phyloP scores from a whole-genome alignment of 108 stramenopile genomes.

The Pseudonitzschia multistriata region DNA sequence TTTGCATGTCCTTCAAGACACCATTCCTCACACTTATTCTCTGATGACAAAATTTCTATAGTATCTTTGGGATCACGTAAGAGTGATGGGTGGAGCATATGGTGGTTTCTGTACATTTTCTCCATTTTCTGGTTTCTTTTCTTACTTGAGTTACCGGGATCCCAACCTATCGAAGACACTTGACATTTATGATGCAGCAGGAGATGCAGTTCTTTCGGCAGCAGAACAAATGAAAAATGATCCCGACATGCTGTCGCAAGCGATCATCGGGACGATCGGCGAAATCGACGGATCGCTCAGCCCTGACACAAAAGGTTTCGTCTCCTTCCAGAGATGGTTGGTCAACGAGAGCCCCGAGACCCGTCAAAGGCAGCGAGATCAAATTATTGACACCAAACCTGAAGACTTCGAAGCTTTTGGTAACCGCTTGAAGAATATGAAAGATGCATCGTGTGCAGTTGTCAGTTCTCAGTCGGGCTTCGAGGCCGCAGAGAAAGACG shows the following conservation, averaged over 20 bases:
- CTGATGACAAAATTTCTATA: not conserved
- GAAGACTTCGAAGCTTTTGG: slow-evolving; percentile 90
- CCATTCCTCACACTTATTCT: not conserved
- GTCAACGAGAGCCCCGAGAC: slow-evolving; percentile 76
- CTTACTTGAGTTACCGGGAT: slow-evolving; percentile 93
- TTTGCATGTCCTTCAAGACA: not conserved
- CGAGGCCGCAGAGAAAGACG: slow-evolving; percentile 77
- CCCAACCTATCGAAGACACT: slow-evolving; percentile 93
- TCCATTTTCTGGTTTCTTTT: slow-evolving; percentile 76
- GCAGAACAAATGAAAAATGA: slow-evolving; percentile 79
- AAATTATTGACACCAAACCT: slow-evolving; percentile 85
- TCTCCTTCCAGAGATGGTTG: slow-evolving; percentile 79
- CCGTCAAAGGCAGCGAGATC: slow-evolving; percentile 84
- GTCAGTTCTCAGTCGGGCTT: slow-evolving; percentile 89
- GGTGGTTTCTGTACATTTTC: slow-evolving; percentile 93
- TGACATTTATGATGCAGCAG: slow-evolving; percentile 91
- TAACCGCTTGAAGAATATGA: slow-evolving; percentile 74
- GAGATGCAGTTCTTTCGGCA: slow-evolving; percentile 71
- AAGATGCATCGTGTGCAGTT: slow-evolving; percentile 80
- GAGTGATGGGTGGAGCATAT: slow-evolving; percentile 97
- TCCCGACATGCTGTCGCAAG: slow-evolving; percentile 77
- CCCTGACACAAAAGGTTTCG: slow-evolving; percentile 85
- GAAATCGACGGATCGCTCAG: slow-evolving; percentile 92
- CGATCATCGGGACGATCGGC: slow-evolving; percentile 91
- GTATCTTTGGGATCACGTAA: slow-evolving; percentile 92